Percentiles rank a stretch among this genome's conserved stretches.
phyloP scores from a whole-genome alignment of 345 rosid genomes.

The Arabidopsis thaliana region DNA sequence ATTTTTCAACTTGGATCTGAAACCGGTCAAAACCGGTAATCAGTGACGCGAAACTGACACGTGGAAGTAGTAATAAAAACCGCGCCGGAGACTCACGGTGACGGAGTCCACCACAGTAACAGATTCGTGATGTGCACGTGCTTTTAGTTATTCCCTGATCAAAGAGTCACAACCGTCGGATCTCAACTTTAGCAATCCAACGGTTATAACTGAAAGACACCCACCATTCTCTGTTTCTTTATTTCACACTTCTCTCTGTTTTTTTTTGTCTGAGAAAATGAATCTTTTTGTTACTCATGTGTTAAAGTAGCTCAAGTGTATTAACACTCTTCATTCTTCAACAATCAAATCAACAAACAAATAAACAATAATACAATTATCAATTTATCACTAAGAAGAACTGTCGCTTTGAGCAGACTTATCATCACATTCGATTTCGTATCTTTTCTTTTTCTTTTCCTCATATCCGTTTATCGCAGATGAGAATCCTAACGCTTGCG shows the following conservation, averaged over 20 bases:
- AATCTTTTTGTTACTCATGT: neutral
- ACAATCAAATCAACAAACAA: slow-evolving; percentile 31
- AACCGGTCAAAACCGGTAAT: slow-evolving; percentile 46
- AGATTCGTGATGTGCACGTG: slow-evolving; percentile 25
- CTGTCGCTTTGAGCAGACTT: slow-evolving; percentile 38
- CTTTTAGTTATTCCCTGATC: slow-evolving; percentile 6
- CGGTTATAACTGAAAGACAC: neutral
- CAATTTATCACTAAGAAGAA: slow-evolving; percentile 14
- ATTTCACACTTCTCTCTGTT: too few relatives aligned
- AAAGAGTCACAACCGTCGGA: slow-evolving; percentile 10
- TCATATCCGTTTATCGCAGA: slow-evolving; percentile 58
- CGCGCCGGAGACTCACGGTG: slow-evolving; percentile 6
- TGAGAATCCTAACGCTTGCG: slow-evolving; percentile 65
- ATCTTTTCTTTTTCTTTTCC: neutral
- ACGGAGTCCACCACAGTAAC: neutral
- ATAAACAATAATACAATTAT: slow-evolving; percentile 27
- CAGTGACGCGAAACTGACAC: slow-evolving; percentile 31
- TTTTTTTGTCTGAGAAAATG: neutral
- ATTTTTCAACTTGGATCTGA: slow-evolving; percentile 43
- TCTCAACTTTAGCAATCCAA: slow-evolving; percentile 18
- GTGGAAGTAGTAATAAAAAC: slow-evolving; percentile 28
- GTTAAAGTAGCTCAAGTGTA: slow-evolving; percentile 15
- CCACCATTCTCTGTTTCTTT: neutral
- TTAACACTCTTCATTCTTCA: slow-evolving; percentile 34
- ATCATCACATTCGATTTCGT: slow-evolving; percentile 18